Base-by-base conservation (phyloP, 2,329 filamentous ascomycete species). In the Colletotrichum eremochloae region DNA sequence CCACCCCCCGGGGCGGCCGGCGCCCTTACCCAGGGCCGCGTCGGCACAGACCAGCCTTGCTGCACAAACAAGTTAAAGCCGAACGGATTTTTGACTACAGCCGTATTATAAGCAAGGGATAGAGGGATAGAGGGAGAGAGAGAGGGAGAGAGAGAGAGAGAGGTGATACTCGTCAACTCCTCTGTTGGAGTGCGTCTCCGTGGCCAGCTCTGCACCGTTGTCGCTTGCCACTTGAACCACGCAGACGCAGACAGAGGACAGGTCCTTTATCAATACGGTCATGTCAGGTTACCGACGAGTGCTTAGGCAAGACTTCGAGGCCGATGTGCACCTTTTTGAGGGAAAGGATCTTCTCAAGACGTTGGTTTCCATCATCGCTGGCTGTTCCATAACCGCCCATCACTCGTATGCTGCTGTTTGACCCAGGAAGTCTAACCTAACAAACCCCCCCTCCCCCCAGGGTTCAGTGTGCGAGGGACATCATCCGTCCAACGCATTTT, bases 1-100 rank as follows among this genome's bases (percentile, higher is more conserved):
- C 66, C 66, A 53, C 36, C 46, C 69, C 60, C 69, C 60, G 69
- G 40, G 58, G 60, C 69, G 69, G 58, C 66, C 69, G 69, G 66
- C 48, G 60, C 60, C 15, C 44, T 64, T n/a, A 38, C 38, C 24
- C 12, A 55, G 24, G 31, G 36, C 57, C 20, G 50, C 20, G 36
- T 67, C 58, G 66, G 46, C 69, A 72, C 69, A 68, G 69, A 65
- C 69, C 69, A 72, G 24, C 42, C 15, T 12, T 50, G 60, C 66
- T 61, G 66, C 38, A 24, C 15, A 38, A 63, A 63, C 46, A 29
- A 14, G 42, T 14, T 8, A 31, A 31, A 52, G 56, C 66, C 69
- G 55, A 55, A 56, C 48, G 11, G 38, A n/a, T 18, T 31, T 29
- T 53, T 15, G 9, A 64, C 62, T 18, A 64, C 62, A 64, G 61